Conservation (phyloP, 306 rosid species). For the Medicago truncatula region DNA sequence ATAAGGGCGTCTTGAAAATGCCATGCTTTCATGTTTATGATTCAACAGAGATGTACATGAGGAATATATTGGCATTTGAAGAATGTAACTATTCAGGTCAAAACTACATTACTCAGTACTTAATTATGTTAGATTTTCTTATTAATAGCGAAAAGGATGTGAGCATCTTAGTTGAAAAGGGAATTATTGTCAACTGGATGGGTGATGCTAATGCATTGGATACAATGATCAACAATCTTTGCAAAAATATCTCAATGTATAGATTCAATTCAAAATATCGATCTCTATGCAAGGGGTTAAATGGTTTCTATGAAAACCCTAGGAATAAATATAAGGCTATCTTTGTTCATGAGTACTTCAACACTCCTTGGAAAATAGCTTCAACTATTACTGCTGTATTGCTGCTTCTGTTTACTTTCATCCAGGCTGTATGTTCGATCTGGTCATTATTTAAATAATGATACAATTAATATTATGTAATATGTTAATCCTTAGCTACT, state of each 20-base stretch:
- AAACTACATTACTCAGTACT: slow-evolving; percentile 29
- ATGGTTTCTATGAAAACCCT: slow-evolving; percentile 17
- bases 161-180: neutral
- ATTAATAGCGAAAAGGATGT: neutral
- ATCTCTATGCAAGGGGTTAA: neutral
- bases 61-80: slow-evolving; percentile 47
- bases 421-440: slow-evolving; percentile 19
- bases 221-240: neutral
- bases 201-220: slow-evolving; percentile 37
- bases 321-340: slow-evolving; percentile 22
- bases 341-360: slow-evolving; percentile 39
- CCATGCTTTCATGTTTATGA: slow-evolving; percentile 32
- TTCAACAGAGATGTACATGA: slow-evolving; percentile 35
- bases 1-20: slow-evolving; percentile 39
- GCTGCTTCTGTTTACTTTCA: slow-evolving; percentile 37
- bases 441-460: neutral
- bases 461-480: neutral
- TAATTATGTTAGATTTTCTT: slow-evolving; percentile 4
- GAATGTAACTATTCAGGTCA: neutral
- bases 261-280: neutral
- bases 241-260: neutral
- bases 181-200: slow-evolving; percentile 10
- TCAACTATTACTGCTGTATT: slow-evolving; percentile 32
- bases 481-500: neutral
- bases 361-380: slow-evolving; percentile 43